Percentiles rank a stretch among this genome's conserved stretches.
Conservation (phyloP, 2,329 filamentous ascomycete species). For the Diaporthe sp. region DNA sequence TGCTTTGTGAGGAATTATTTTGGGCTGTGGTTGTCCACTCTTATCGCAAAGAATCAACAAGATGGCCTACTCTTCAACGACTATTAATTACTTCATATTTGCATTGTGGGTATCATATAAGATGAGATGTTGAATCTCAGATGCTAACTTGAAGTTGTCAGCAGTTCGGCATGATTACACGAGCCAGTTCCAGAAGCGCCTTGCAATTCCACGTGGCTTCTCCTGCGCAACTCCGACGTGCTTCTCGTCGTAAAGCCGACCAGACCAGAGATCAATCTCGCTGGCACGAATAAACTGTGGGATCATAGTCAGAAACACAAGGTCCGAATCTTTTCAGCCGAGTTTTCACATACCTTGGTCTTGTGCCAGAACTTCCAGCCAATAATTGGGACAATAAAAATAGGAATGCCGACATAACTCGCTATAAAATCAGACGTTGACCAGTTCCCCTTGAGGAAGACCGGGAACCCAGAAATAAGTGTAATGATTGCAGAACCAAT, state of each 20-base stretch:
- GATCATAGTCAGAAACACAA: not conserved
- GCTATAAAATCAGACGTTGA: slow-evolving; percentile 51
- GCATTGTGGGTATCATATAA: slow-evolving; percentile 18
- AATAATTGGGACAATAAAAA: slow-evolving; percentile 35
- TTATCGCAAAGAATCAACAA: not conserved
- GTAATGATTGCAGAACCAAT: slow-evolving; percentile 55
- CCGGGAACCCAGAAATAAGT: slow-evolving; percentile 55
- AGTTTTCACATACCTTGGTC: slow-evolving; percentile 26
- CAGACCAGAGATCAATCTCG: slow-evolving; percentile 67
- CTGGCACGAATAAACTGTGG: slow-evolving; percentile 26
- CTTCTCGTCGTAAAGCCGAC: slow-evolving; percentile 40
- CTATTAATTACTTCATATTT: not conserved
- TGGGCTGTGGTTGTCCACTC: not conserved
- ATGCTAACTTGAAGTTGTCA: not conserved
- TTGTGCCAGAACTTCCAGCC: slow-evolving; percentile 31
- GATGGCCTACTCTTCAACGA: not conserved
- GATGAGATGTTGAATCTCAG: slow-evolving; percentile 24
- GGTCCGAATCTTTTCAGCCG: too few relatives aligned
- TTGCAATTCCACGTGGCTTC: slow-evolving; percentile 17
- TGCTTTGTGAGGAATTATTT: not conserved
- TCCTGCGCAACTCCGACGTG: slow-evolving; percentile 15
- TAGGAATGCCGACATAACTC: slow-evolving; percentile 46
- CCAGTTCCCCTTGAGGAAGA: slow-evolving; percentile 52
- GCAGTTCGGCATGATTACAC: not conserved
- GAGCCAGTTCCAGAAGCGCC: slow-evolving; percentile 29